Evolutionary conservation across 2,329 filamentous ascomycete species (phyloP).

Genomic region (Pseudocercospora fijiensis): DNA sequence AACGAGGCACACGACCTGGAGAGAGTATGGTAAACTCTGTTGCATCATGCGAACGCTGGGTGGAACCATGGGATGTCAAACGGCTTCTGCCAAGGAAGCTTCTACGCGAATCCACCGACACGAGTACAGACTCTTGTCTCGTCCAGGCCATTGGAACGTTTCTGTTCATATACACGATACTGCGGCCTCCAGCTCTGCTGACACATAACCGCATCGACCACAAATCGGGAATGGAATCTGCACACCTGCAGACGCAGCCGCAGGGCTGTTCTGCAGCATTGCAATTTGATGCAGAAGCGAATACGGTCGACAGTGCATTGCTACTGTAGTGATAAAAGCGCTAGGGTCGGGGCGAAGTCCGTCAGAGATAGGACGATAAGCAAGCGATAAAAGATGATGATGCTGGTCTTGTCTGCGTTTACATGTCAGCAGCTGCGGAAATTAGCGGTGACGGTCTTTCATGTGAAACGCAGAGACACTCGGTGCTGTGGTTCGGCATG

Average conservation of each 20-base stretch:
- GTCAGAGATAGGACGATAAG: neutral
- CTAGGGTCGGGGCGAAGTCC: neutral
- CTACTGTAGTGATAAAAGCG: neutral
- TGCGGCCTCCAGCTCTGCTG: neutral
- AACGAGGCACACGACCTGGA: neutral
- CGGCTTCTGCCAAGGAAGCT: neutral
- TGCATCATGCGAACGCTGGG: neutral
- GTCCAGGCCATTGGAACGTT: neutral
- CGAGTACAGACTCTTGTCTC: neutral
- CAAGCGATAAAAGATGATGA: neutral
- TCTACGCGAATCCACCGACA: neutral
- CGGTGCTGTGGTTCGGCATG: neutral
- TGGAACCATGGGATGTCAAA: neutral
- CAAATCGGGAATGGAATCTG: neutral
- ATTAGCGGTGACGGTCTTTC: too few relatives aligned
- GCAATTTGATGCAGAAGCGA: neutral
- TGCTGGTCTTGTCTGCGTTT: neutral
- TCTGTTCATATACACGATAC: neutral
- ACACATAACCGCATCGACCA: neutral
- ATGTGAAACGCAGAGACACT: neutral
- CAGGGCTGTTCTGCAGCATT: neutral
- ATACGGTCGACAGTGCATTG: neutral
- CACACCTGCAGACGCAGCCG: neutral
- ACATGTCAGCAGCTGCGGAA: neutral
- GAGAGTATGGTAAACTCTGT: neutral